phyloP scores from a whole-genome alignment of 495 filamentous ascomycete genomes.

The Neurospora sp. region DNA sequence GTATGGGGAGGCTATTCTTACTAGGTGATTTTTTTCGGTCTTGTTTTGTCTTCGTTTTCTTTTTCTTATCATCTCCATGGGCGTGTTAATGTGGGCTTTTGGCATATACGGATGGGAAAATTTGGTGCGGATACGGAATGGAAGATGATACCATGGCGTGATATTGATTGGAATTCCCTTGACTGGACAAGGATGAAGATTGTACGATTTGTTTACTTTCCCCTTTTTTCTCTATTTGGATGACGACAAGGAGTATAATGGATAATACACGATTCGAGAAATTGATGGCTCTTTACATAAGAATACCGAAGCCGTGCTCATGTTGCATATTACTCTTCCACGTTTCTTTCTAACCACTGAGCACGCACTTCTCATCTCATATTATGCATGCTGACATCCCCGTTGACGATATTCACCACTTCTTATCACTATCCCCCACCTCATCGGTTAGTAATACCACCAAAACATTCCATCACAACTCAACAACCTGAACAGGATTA shows the following conservation, averaged over 20 bases:
- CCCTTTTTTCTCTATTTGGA: neutral
- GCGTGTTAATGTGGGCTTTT: neutral
- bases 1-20: constrained; percentile 16
- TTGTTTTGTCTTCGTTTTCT: neutral
- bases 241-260: neutral
- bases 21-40: constrained; percentile 7
- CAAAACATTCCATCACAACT: constrained; percentile 10
- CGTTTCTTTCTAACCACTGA: neutral
- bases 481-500: constrained; percentile 35
- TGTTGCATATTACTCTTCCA: neutral
- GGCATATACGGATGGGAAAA: neutral
- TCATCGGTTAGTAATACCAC: neutral
- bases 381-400: neutral
- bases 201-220: neutral
- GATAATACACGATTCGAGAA: neutral
- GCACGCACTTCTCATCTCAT: neutral
- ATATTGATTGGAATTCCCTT: neutral
- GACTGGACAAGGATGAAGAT: neutral
- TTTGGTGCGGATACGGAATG: neutral
- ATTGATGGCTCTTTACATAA: neutral
- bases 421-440: neutral
- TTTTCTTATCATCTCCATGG: neutral
- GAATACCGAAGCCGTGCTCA: neutral
- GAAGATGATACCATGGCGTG: neutral
- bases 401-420: neutral